Conservation (phyloP, 352 stramenopile genomes). For the Globisporangium echinulatum region DNA sequence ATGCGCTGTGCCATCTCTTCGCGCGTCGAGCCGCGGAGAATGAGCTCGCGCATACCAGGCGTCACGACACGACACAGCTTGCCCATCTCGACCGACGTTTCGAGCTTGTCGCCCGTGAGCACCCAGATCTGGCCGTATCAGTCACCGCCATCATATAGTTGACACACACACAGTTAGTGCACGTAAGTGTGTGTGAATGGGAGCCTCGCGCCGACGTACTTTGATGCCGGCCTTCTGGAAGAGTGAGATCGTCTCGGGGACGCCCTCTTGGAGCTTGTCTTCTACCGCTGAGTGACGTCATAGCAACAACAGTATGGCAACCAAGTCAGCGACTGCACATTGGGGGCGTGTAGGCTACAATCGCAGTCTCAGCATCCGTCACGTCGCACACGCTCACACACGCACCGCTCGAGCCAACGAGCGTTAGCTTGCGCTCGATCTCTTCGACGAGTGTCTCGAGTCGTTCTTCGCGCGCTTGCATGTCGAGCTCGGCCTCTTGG, state of each 20-base stretch:
- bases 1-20: slow-evolving; percentile 48
- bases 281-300: slow-evolving; percentile 81
- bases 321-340: not conserved
- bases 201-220: slow-evolving; percentile 39
- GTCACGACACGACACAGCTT: slow-evolving; percentile 86
- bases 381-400: too few relatives aligned
- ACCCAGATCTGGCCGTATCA: slow-evolving; percentile 79
- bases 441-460: slow-evolving; percentile 58
- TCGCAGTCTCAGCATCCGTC: too few relatives aligned
- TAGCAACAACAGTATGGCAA: too few relatives aligned
- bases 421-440: slow-evolving; percentile 76
- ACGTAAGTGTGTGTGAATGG: not conserved
- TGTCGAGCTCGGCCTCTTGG: slow-evolving; percentile 63
- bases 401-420: slow-evolving; percentile 81
- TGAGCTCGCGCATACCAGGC: slow-evolving; percentile 72
- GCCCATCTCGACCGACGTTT: slow-evolving; percentile 98
- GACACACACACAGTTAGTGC: too few relatives aligned
- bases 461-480: slow-evolving; percentile 53
- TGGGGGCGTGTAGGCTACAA: too few relatives aligned
- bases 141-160: not conserved
- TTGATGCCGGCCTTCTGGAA: slow-evolving; percentile 94
- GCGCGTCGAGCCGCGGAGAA: slow-evolving; percentile 37
- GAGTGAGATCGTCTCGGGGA: slow-evolving; percentile 89
- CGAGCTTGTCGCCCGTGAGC: slow-evolving; percentile 96
- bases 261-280: slow-evolving; percentile 96